These are phyloP conservation scores for Leptoxyphium fumago DNA, from an alignment of 2,329 filamentous ascomycete species.

Conservation along the genomic window DNA sequence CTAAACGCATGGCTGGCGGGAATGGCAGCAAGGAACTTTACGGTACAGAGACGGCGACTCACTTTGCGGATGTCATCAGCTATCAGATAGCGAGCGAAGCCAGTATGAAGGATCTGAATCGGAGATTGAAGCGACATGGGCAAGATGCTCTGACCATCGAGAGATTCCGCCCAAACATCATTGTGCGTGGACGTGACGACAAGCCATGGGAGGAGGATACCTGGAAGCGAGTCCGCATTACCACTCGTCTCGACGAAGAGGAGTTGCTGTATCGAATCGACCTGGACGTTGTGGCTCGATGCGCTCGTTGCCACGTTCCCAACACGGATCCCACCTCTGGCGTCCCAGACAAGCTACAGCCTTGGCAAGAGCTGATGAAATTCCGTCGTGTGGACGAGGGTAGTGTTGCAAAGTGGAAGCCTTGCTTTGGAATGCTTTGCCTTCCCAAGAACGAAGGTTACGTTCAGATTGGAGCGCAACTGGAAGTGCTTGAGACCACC, in stretches of 20 bases:
- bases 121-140: conserved; percentile 28
- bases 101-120: conserved; percentile 44
- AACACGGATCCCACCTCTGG: conserved; percentile 51
- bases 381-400: conserved; percentile 46
- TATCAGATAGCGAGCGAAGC: conserved; percentile 41
- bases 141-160: conserved; percentile 41
- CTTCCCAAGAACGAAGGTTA: conserved; percentile 41
- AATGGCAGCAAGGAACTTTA: conserved; percentile 41
- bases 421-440: conserved; percentile 53
- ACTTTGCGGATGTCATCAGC: conserved; percentile 47
- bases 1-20: conserved; percentile 37
- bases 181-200: conserved; percentile 36
- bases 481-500: conserved; percentile 45
- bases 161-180: conserved; percentile 49
- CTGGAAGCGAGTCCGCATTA: conserved; percentile 45
- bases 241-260: conserved; percentile 16
- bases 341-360: conserved; percentile 42
- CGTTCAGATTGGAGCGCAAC: conserved; percentile 42
- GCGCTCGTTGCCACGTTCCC: conserved; percentile 46
- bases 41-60: conserved; percentile 29
- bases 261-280: conserved; percentile 25
- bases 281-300: conserved; percentile 44
- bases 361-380: conserved; percentile 47
- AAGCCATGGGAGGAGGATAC: conserved; percentile 46
- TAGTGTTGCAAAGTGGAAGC: conserved; percentile 46